Evolutionary conservation across 2,329 filamentous ascomycete genomes (phyloP).

Genomic region (Harringtonia lauricola): DNA sequence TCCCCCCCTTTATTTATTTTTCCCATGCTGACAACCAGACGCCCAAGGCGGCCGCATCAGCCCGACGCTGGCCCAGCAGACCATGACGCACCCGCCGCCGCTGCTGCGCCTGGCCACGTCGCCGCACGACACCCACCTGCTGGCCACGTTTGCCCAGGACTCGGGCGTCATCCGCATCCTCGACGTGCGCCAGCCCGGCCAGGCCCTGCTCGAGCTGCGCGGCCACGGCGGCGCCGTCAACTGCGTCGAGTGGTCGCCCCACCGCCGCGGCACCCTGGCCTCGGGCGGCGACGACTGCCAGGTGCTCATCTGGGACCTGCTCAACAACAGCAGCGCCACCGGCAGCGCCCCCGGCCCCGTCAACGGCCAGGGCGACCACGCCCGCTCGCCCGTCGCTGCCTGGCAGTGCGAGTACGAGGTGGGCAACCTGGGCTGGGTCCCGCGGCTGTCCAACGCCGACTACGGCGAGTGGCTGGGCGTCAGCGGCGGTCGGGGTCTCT

Average conservation of each 20-base stretch:
- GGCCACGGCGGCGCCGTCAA: conserved; percentile 81
- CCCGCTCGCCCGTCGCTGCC: conserved; percentile 57
- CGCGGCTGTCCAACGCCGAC: conserved; percentile 55
- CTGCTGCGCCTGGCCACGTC: conserved; percentile 77
- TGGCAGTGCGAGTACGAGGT: conserved; percentile 87
- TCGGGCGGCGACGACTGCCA: conserved; percentile 87
- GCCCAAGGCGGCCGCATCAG: conserved; percentile 53
- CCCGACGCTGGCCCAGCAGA: conserved; percentile 66
- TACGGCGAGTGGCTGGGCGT: conserved; percentile 78
- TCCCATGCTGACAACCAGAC: conserved; percentile 22
- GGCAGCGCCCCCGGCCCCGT: background rate
- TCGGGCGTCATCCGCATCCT: conserved; percentile 88
- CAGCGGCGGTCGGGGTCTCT: conserved; percentile 68
- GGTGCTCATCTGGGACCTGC: conserved; percentile 87
- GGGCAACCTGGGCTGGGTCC: conserved; percentile 76
- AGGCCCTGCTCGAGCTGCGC: conserved; percentile 84
- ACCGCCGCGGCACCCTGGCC: conserved; percentile 72
- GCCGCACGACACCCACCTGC: conserved; percentile 86
- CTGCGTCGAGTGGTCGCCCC: conserved; percentile 89
- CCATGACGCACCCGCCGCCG: conserved; percentile 65
- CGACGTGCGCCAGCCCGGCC: conserved; percentile 90
- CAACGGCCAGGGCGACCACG: conserved; percentile 36
- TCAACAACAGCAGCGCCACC: conserved; percentile 42
- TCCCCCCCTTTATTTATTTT: background rate
- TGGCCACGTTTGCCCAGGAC: conserved; percentile 95